Base-by-base conservation (phyloP, 129 eudicot genomes). In the Arctium lappa region DNA sequence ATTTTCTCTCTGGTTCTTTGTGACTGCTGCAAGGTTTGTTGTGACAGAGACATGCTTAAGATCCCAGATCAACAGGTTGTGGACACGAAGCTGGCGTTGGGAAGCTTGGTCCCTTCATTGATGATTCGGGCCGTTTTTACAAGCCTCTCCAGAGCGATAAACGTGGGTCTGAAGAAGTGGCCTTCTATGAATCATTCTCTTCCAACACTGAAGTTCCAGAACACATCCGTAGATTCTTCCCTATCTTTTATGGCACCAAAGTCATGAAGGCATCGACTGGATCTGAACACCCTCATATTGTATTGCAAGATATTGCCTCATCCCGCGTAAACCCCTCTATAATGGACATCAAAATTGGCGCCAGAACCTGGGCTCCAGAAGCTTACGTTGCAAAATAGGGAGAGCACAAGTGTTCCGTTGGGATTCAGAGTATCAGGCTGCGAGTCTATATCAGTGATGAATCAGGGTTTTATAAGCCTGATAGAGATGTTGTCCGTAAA, bases 331-430 rank as follows among this genome's bases (percentile, higher is more conserved):
- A 89, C 34, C 97, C 98, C 8, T 91, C 93, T 4, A 74, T 93
- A 69, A 91, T 95, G 90, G 98, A 95, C 84, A 84, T 93, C 75
- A 95, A 95, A 83, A 89, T 95, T 7, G 99, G 99, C 44, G 86
- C 97, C 9, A 87, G 95, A 89, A 93, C 99, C 1, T 95, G 97
- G 99, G 85, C 87, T 15, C 92, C 90, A 0, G 80, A 88, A 73
- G 85, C 93, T 63, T 91, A 95, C 82, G 78, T 95, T 34, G 79
- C 83, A 37, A 95, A 91, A 85, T 95, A 82, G 86, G 84, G 91
- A 50, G 76, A 84, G 83, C 69, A 85, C 99, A 9, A 95, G 91
- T 70, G 11, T 85, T 60, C 33, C 75, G 22, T 74, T 93, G 72
- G 99, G 99, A 42, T 95, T 90, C 81, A 87, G 97, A 82, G 72